A percentile compares a stretch with the other conserved stretches of the same genome.
These are phyloP conservation scores for Onygenales sp. DNA, from an alignment of 2,329 filamentous ascomycete species.

Conservation along the genomic window DNA sequence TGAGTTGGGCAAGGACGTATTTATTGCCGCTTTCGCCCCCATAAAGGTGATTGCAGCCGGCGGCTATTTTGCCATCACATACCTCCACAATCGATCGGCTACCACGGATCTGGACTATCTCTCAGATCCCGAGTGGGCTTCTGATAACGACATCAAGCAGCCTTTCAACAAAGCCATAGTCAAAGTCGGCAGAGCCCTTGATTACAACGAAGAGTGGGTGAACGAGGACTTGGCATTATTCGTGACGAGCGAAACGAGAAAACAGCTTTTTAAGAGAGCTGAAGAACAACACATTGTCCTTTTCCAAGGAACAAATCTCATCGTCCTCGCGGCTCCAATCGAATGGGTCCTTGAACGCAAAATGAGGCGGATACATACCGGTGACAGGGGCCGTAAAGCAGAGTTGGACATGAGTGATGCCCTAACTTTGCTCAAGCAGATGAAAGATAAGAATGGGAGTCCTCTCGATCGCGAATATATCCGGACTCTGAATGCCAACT, in stretches of 20 bases:
- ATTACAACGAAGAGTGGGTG: slow-evolving; percentile 19
- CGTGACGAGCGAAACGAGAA: slow-evolving; percentile 15
- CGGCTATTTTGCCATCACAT: slow-evolving; percentile 22
- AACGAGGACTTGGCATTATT: slow-evolving; percentile 25
- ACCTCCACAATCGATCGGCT: slow-evolving; percentile 21
- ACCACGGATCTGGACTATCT: slow-evolving; percentile 25
- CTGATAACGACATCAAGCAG: slow-evolving; percentile 21
- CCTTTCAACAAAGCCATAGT: slow-evolving; percentile 18
- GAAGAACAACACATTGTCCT: slow-evolving; percentile 23
- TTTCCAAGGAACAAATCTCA: slow-evolving; percentile 19
- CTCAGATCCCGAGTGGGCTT: slow-evolving; percentile 23
- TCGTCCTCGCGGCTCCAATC: slow-evolving; percentile 23
- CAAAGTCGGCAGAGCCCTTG: slow-evolving; percentile 15
- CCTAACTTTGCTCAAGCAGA: slow-evolving; percentile 20
- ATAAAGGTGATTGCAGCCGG: slow-evolving; percentile 23
- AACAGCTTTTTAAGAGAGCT: slow-evolving; percentile 20
- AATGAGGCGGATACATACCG: slow-evolving; percentile 20
- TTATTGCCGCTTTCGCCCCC: slow-evolving; percentile 23
- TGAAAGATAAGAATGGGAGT: slow-evolving; percentile 15
- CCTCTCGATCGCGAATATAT: slow-evolving; percentile 18
- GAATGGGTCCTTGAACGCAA: slow-evolving; percentile 29
- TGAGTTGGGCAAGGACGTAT: slow-evolving; percentile 21
- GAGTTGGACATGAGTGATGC: slow-evolving; percentile 21
- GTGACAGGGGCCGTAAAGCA: slow-evolving; percentile 14
- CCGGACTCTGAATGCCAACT: slow-evolving; percentile 19